Evolutionary conservation across 176 grass and related monocot species (phyloP).

Genomic region (Musa acuminata): DNA sequence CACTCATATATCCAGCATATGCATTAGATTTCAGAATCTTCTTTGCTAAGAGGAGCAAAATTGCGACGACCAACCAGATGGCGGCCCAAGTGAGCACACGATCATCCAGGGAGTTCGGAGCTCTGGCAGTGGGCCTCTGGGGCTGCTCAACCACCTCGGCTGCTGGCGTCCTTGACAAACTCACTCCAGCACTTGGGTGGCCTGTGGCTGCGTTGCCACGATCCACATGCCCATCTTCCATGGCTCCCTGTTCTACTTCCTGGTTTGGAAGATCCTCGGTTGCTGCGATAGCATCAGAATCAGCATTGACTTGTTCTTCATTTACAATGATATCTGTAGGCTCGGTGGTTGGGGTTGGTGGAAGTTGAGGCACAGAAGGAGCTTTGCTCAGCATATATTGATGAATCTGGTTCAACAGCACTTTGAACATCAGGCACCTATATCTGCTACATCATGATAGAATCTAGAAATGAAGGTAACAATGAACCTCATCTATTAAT

Average conservation of each 20-base stretch:
- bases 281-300: constrained; percentile 20
- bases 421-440: constrained; percentile 16
- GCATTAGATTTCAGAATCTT: constrained; percentile 69
- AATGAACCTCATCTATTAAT: constrained; percentile 69
- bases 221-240: constrained; percentile 32
- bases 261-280: constrained; percentile 28
- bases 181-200: constrained; percentile 27
- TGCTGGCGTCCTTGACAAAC: constrained; percentile 3
- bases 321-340: constrained; percentile 2
- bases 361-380: constrained; percentile 45
- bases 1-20: constrained; percentile 61
- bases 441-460: not conserved
- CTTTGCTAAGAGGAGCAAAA: constrained; percentile 77
- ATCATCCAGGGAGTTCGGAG: constrained; percentile 67
- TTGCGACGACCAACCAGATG: constrained; percentile 71
- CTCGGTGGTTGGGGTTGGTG: constrained; percentile 20
- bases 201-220: constrained; percentile 19
- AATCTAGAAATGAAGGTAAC: not conserved
- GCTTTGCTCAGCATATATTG: constrained; percentile 72
- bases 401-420: constrained; percentile 60
- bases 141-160: not conserved
- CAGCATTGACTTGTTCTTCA: constrained; percentile 25
- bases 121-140: constrained; percentile 19
- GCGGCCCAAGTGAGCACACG: constrained; percentile 65
- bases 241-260: constrained; percentile 25